phyloP scores from a whole-genome alignment of 306 rosid genomes.

The Arachis stenosperma region DNA sequence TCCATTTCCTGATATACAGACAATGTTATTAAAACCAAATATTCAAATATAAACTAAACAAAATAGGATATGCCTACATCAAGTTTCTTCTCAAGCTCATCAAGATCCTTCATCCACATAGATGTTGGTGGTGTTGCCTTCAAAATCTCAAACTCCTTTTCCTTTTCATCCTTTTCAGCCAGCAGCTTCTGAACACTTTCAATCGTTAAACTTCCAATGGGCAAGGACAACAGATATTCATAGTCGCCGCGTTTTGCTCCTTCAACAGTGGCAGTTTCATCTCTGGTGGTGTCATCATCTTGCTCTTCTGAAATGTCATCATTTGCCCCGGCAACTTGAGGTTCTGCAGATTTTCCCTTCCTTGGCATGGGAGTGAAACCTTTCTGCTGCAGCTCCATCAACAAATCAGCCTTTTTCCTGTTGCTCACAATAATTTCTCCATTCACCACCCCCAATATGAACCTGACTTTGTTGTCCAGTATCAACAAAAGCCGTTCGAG shows the following conservation, averaged over 20 bases:
- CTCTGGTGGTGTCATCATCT: conserved; percentile 59
- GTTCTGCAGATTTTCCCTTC: conserved; percentile 77
- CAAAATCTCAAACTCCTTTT: conserved; percentile 61
- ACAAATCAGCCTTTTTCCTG: conserved; percentile 71
- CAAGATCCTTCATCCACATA: conserved; percentile 84
- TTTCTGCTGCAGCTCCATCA: conserved; percentile 76
- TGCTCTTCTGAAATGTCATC: conserved; percentile 67
- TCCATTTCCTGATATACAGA: conserved; percentile 62
- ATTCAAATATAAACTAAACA: neutral
- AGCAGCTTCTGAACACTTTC: conserved; percentile 79
- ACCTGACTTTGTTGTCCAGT: conserved; percentile 84
- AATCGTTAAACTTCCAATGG: conserved; percentile 79
- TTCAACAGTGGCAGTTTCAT: conserved; percentile 46
- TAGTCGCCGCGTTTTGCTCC: conserved; percentile 66
- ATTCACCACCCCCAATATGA: conserved; percentile 77
- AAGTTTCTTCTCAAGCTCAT: conserved; percentile 66
- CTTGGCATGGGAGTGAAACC: conserved; percentile 91
- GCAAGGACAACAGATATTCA: conserved; percentile 71
- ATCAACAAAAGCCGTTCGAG: conserved; percentile 68
- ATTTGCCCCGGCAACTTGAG: conserved; percentile 87
- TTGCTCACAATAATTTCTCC: conserved; percentile 89
- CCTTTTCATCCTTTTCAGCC: conserved; percentile 63
- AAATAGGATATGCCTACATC: conserved; percentile 54
- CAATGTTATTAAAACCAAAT: neutral
- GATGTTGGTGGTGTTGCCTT: conserved; percentile 64